Base-by-base conservation (phyloP, 768 basidiomycete genomes). In the Hemileccinum impolitum region DNA sequence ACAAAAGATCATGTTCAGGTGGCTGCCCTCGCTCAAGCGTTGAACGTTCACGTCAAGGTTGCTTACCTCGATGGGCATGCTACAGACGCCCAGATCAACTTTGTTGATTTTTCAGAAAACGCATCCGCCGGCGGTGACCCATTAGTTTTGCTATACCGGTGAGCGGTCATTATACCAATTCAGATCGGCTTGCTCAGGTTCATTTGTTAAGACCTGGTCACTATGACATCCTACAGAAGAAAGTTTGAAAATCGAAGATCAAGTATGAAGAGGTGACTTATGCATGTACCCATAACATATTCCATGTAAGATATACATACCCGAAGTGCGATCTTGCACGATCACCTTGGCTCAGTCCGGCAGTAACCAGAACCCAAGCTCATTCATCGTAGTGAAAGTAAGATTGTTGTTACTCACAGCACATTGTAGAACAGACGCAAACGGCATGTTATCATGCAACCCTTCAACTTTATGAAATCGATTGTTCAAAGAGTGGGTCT, bases 31-130 rank as follows among this genome's bases (percentile, higher is more conserved):
- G 77, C 85, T 15, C 72, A 79, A 30, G 86, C 84, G 0, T 68
- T 94, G 25, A 66, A 76, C 18, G 68, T 89, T 42, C 83, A 85
- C 43, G 69, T 94, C 43, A 75, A 79, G 46, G 76, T 94, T 32
- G 89, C 90, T 1, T 93, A 92, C 65, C 76, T 96, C 23, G 90
- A 91, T 66, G 85, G 89, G 2, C 78, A 73, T 14, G 69, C 72
- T 36, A 17, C 51, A 12, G 53, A 70, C 7, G 81, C 75, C 21
- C 64, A 70, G 18, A 85, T 90, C 39, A 79, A 82, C 58, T 87
- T 90, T 66, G 78, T 85, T 41, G 71, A 80, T 49, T 82, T 92
- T 51, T 72, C 81, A 21, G 72, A 79, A 44, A 74, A 73, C 30
- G 67, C 68, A 2, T 71, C 77, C 9, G 59, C 67, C 17, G 67